These are phyloP conservation scores for Wickerhamomyces queroliae DNA, from an alignment of 805 yeast species.

Conservation along the genomic window DNA sequence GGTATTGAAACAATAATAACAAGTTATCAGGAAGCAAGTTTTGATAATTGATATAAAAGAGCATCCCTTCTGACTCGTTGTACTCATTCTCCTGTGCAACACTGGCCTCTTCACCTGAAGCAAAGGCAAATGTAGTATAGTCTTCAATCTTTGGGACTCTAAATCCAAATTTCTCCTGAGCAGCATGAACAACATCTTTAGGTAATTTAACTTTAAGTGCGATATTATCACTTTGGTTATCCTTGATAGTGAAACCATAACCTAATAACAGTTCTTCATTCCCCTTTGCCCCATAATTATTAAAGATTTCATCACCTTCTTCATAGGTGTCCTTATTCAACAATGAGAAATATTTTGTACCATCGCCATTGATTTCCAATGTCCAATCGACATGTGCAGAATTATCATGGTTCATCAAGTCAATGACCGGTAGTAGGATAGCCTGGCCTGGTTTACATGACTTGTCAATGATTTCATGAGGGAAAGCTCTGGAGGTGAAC, in stretches of 20 bases:
- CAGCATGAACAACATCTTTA: conserved; percentile 24
- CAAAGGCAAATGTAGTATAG: conserved; percentile 35
- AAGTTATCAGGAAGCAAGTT: conserved; percentile 18
- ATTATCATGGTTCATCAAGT: conserved; percentile 70
- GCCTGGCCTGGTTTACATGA: conserved; percentile 38
- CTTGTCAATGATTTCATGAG: conserved; percentile 39
- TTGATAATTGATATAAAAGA: conserved; percentile 26
- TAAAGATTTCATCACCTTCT: conserved; percentile 47
- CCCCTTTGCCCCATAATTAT: conserved; percentile 88
- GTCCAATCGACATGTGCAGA: conserved; percentile 64
- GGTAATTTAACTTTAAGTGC: conserved; percentile 56
- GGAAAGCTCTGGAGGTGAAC: conserved; percentile 77
- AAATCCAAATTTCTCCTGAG: conserved; percentile 30
- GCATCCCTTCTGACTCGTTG: conserved; percentile 25
- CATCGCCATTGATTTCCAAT: conserved; percentile 14
- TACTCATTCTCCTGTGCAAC: conserved; percentile 1
- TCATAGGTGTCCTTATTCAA: conserved; percentile 9
- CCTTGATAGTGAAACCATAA: conserved; percentile 56
- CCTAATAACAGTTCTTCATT: conserved; percentile 82
- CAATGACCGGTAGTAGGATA: conserved; percentile 74
- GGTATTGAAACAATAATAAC: conserved; percentile 25
- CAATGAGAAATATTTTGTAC: conserved; percentile 15
- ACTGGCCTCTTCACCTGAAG: background rate
- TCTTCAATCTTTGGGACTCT: conserved; percentile 31
- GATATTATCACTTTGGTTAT: conserved; percentile 57